phyloP scores from a whole-genome alignment of 352 stramenopile species.

The Globisporangium polare region DNA sequence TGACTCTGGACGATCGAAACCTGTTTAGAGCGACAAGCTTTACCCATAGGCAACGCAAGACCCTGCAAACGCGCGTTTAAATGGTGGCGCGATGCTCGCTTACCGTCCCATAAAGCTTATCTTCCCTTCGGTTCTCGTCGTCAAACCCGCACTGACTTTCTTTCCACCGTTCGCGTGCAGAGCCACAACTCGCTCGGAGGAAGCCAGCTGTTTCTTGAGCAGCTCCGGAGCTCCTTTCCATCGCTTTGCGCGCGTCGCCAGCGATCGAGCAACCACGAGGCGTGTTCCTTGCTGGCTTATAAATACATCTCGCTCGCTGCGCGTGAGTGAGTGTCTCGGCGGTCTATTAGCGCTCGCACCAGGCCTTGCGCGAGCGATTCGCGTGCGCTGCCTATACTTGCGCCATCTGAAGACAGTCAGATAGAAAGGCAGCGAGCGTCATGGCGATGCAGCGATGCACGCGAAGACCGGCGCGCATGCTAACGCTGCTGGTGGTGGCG shows the following conservation, averaged over 20 bases:
- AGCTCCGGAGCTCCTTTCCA: background rate
- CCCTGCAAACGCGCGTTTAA: too few species aligned
- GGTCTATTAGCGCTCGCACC: background rate
- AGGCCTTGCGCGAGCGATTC: background rate
- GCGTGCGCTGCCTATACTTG: background rate
- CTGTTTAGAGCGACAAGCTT: too few species aligned
- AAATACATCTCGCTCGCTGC: background rate
- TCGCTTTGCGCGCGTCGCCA: background rate
- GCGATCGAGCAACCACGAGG: background rate
- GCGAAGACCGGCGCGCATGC: too few species aligned
- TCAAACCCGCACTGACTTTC: background rate
- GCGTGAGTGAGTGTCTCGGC: background rate
- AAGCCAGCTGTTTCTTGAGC: background rate
- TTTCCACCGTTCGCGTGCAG: background rate
- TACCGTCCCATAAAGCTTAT: too few species aligned
- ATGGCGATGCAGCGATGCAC: background rate
- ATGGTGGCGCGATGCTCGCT: too few species aligned
- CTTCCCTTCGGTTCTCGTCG: too few species aligned
- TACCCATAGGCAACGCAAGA: too few species aligned
- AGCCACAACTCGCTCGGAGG: background rate
- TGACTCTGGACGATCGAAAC: too few species aligned
- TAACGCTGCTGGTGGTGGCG: background rate
- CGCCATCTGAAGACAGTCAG: background rate
- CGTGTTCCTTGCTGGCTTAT: too few species aligned
- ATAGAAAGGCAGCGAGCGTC: background rate